A percentile compares a stretch with the other conserved stretches of the same genome.
Conservation (phyloP, 2,329 filamentous ascomycete genomes). For the Emydomyces testavorans region DNA sequence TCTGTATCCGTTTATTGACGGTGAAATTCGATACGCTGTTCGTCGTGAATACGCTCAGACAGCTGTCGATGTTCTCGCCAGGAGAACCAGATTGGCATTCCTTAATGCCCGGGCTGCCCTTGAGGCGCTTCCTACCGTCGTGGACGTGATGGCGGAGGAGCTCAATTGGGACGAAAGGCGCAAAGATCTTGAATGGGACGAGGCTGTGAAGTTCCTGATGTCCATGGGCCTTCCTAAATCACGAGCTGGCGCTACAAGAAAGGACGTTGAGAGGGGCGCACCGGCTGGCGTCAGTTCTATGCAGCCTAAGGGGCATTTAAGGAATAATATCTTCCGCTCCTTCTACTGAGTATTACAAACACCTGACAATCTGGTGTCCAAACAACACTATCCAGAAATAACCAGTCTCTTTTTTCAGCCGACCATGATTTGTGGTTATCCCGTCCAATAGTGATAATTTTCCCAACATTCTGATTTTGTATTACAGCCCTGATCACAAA, state of each 20-base stretch:
- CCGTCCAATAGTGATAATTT: too few species aligned
- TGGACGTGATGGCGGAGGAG: constrained; percentile 78
- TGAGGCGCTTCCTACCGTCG: constrained; percentile 70
- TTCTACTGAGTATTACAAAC: too few species aligned
- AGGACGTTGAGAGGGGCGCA: constrained; percentile 43
- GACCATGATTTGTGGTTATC: too few species aligned
- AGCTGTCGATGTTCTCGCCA: constrained; percentile 74
- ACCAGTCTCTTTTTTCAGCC: too few species aligned
- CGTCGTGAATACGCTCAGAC: constrained; percentile 86
- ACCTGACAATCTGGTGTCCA: too few species aligned
- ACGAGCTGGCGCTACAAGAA: constrained; percentile 44
- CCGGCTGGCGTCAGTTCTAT: background rate
- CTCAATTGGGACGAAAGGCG: constrained; percentile 55
- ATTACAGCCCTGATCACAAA: too few species aligned
- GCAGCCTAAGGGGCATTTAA: background rate
- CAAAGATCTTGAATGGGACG: constrained; percentile 68
- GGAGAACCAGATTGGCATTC: constrained; percentile 76
- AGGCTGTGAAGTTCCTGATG: constrained; percentile 48
- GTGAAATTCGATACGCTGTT: constrained; percentile 79
- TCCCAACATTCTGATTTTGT: too few species aligned
- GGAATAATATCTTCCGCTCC: background rate
- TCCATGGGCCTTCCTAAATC: constrained; percentile 50
- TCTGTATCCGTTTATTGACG: constrained; percentile 83
- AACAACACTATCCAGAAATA: too few species aligned
- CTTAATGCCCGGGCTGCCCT: constrained; percentile 83